phyloP scores from a whole-genome alignment of 1,139 yeast genomes.

The Candida sanyaensis region DNA sequence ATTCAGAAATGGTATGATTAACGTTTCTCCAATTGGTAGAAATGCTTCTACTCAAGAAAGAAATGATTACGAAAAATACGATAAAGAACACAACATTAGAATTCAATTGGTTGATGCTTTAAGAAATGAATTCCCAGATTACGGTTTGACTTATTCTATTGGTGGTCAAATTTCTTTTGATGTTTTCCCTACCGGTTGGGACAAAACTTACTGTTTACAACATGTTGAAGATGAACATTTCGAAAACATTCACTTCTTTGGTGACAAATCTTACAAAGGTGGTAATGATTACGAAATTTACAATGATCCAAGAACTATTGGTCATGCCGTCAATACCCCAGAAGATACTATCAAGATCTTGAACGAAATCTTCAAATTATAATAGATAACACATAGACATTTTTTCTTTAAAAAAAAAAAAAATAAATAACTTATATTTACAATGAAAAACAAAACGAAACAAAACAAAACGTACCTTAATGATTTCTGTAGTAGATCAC shows the following conservation, averaged over 20 bases:
- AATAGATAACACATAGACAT: slow-evolving; percentile 10
- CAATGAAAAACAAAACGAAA: neutral
- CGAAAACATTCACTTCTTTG: slow-evolving; percentile 91
- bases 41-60: slow-evolving; percentile 94
- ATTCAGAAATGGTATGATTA: slow-evolving; percentile 99
- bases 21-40: slow-evolving; percentile 97
- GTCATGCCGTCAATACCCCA: slow-evolving; percentile 90
- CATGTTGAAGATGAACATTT: slow-evolving; percentile 87
- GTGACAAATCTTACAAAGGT: slow-evolving; percentile 96
- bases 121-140: slow-evolving; percentile 78
- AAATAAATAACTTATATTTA: slow-evolving; percentile 6
- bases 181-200: slow-evolving; percentile 99
- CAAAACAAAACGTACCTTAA: slow-evolving; percentile 7
- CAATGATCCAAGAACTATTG: slow-evolving; percentile 87
- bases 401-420: neutral
- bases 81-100: slow-evolving; percentile 78
- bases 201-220: slow-evolving; percentile 94
- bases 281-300: slow-evolving; percentile 99
- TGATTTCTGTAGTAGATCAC: slow-evolving; percentile 58
- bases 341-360: slow-evolving; percentile 84
- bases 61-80: slow-evolving; percentile 85
- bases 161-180: slow-evolving; percentile 99
- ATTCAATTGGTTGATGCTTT: slow-evolving; percentile 80
- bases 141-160: slow-evolving; percentile 88
- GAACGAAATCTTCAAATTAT: slow-evolving; percentile 70